Base-by-base conservation (phyloP, 306 rosid genomes). In the Cicer yamashitae region DNA sequence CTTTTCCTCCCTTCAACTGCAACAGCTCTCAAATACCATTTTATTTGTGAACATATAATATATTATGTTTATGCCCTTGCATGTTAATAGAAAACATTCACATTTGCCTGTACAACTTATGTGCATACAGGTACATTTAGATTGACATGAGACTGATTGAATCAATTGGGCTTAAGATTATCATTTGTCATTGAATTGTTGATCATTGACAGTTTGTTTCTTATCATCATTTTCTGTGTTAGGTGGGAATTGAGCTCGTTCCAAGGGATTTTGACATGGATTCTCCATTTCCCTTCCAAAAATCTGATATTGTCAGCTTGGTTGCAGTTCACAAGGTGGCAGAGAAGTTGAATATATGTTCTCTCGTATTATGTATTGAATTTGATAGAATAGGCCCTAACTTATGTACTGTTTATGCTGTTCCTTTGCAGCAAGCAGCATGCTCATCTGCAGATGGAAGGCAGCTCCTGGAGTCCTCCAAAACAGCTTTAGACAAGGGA, bases 361-460 rank as follows among this genome's bases (percentile, higher is more conserved):
- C 51, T 64, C 59, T 78, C 17, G 4, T 48, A 15, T 75, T 6
- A 30, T 75, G 41, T 62, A 30, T 67, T 64, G 46, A 74, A 43
- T 73, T 47, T 52, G 63, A 45, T 63, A 53, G 39, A 58, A 66
- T 75, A 52, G 22, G 20, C 44, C 66, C 82, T 67, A 78, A 56
- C 73, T 72, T 65, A 74, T 67, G 45, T 70, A 43, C 70, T 67
- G 72, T 57, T 69, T 51, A 70, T 77, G 77, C 56, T 51, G 69
- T 57, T 81, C 65, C 63, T 85, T 83, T 83, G 70, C 96, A 96
- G 99, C 99, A 96, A 92, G 99, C 98, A 67, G 97, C 98, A 68
- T 96, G 98, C 86, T 96, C 98, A 60, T 96, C 99, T 6, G 98
- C 99, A 25, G 99, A 96, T 84, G 99, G 99, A 83, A 85, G 99